Evolutionary conservation across 805 yeast species (phyloP), one percentile per base, ranked within the genome.

Genomic region (Teunomyces barrocoloradensis): DNA sequence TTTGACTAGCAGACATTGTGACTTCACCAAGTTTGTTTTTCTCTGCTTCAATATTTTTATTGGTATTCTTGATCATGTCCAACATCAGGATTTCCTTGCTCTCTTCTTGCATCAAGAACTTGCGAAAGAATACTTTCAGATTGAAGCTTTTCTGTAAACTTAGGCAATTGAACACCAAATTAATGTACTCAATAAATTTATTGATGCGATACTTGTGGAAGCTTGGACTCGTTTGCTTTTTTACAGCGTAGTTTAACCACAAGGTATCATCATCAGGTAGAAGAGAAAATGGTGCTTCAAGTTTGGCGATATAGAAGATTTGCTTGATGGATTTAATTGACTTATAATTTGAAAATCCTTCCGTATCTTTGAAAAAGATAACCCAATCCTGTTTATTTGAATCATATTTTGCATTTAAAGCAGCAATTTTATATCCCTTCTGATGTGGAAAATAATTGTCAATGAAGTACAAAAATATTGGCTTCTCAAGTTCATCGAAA

Each of bases 181-280:
- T 84, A 30, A 84, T 52, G 30, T 69, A 64, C 32, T 74, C 71
- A 17, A 81, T 59, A 30, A 79, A 62, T 29, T 77, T 68, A 53
- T 81, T 81, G 30, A 78, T 53, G 41, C 74, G 70, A 37, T 73
- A 57, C 53, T 81, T 82, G 51, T 72, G 73, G 52, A 65, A 71
- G 13, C 57, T 53, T 3, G 59, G 54, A 1, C 60, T 56, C 2
- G 64, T 36, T n/a, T 46, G 36, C 11, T 52, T 59, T 5, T 60
- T 63, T 2, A 60, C 13, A 2, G 68, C 72, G 15, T 59, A 59
- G 43, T 58, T 56, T 20, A 46, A 40, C 65, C 63, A 56, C 28
- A 63, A 44, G 3, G 23, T 39, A 6, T 51, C 54, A 12, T 52
- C 53, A 13, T 51, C 50, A 1, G 58, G 64, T 13, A 65, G 54